Base-by-base conservation (phyloP, 805 yeast species). In the Hanseniaspora nectarophila region DNA sequence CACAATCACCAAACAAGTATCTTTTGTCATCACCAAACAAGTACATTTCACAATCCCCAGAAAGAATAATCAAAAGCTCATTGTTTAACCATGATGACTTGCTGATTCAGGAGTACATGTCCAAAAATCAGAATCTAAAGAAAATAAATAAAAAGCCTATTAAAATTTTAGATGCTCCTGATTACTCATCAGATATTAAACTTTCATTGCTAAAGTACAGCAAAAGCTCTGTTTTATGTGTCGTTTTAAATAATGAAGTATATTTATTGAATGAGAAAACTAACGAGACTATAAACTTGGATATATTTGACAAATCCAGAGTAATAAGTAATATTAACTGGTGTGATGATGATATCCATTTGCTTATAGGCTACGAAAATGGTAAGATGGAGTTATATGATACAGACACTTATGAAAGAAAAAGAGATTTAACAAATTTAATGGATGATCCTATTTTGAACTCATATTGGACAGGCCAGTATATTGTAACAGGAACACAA, bases 381-480 rank as follows among this genome's bases (percentile, higher is more conserved):
- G 97, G 98, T 0, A 70, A 77, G 13, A 72, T 88, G 20, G 96
- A 90, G 67, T 82, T 92, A 54, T 92, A 97, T 96, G 97, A 92
- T 66, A 81, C 85, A 26, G 95, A 84, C 59, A 76, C 83, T 6
- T 75, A 73, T 58, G 66, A 81, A n/a, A 79, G 79, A 57, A 70
- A 87, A 45, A 76, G 98, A 60, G 80, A 95, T 1, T 80, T 92
- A 82, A 71, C 75, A 53, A 67, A 71, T 0, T 81, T 85, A 20
- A 77, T 80, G 47, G 78, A 81, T 40, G 79, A 89, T 4, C 74
- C 97, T 51, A 79, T 90, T 16, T 92, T 90, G 1, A 73, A 89
- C 1, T 85, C 86, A 66, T 71, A 83, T 26, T 92, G 98, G 98
- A 74, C 78, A 59, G 80, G 77, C 53, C 95, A 88, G 59, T 64